phyloP scores from a whole-genome alignment of 2,329 filamentous ascomycete genomes.

The Colletotrichum cuscutae region DNA sequence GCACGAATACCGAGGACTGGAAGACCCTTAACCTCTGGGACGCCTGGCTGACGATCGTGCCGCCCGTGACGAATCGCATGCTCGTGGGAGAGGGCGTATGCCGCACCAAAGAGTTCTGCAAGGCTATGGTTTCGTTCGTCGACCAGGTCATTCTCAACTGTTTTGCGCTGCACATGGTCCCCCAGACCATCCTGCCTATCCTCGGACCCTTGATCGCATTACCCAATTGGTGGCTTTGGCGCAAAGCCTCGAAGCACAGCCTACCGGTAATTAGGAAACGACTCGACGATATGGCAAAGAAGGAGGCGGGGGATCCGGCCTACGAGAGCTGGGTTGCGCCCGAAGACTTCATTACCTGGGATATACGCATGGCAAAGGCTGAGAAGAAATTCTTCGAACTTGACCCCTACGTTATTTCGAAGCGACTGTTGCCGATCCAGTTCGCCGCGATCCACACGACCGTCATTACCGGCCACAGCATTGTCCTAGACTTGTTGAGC shows the following conservation, averaged over 20 bases:
- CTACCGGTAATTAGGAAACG: conserved; percentile 61
- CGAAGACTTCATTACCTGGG: conserved; percentile 69
- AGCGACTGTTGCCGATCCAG: conserved; percentile 64
- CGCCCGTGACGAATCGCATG: conserved; percentile 55
- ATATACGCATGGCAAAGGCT: conserved; percentile 59
- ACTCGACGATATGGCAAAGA: conserved; percentile 55
- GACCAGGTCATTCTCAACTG: conserved; percentile 58
- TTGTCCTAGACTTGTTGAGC: conserved; percentile 58
- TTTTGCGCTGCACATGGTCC: conserved; percentile 57
- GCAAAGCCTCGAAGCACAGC: conserved; percentile 51
- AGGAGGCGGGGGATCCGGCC: conserved; percentile 50
- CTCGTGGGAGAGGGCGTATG: conserved; percentile 51
- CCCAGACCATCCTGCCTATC: conserved; percentile 59
- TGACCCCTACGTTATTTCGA: conserved; percentile 58
- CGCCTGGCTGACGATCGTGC: conserved; percentile 53
- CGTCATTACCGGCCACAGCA: conserved; percentile 58
- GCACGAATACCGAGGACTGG: conserved; percentile 48
- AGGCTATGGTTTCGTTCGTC: conserved; percentile 60
- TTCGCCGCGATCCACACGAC: conserved; percentile 71
- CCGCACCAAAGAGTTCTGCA: conserved; percentile 56
- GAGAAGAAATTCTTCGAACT: conserved; percentile 57
- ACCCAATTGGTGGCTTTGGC: conserved; percentile 59
- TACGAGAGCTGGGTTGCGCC: conserved; percentile 55
- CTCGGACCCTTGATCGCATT: conserved; percentile 57
- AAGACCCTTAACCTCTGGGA: conserved; percentile 56